Evolutionary conservation across 345 rosid genomes (phyloP), one percentile per base, ranked within the genome.

Genomic region (Eucalyptus marginata): DNA sequence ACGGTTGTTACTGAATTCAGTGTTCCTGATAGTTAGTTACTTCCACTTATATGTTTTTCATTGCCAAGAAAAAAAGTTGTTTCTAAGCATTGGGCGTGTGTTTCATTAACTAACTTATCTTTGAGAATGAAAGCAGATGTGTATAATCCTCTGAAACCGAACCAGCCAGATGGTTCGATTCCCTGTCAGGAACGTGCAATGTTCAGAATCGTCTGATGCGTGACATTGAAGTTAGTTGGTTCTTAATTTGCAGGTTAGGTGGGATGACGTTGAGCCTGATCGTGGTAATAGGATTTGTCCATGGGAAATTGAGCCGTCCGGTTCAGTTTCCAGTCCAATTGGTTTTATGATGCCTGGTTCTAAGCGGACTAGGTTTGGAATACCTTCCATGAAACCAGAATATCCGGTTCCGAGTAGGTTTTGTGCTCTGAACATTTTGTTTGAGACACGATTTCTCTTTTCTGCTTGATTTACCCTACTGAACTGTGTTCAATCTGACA

Each of bases 281-380:
- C 92, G 96, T 93, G 95, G 93, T 86, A 93, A 93, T 90, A 95
- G 98, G 76, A 95, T 98, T 88, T 98, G 98, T 90, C 99, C 99
- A 12, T 97, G 99, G 99, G 99, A 96, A 90, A 93, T 98, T 56
- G 99, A 97, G 93, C 93, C 95, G 49, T 94, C 95, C 62, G 95
- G 96, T 89, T 92, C 96, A 24, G 47, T 93, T 92, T 91, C 97
- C 50, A 91, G 89, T 87, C 91, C 97, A 88, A 93, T 88, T 89
- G 92, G 91, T 93, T 93, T 95, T 91, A 89, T 94, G 76, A 84
- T 93, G 56, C 87, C 95, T 58, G 94, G 96, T 93, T 94, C 92
- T 76, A 98, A 98, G 93, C 95, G 99, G 91, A 93, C 94, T 89
- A 94, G 99, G 94, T 93, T 95, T 50, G 99, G 96, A 88, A 91